Evolutionary conservation across 1,284 basidiomycete species (phyloP).

Genomic region (Naganishia cerealis): DNA sequence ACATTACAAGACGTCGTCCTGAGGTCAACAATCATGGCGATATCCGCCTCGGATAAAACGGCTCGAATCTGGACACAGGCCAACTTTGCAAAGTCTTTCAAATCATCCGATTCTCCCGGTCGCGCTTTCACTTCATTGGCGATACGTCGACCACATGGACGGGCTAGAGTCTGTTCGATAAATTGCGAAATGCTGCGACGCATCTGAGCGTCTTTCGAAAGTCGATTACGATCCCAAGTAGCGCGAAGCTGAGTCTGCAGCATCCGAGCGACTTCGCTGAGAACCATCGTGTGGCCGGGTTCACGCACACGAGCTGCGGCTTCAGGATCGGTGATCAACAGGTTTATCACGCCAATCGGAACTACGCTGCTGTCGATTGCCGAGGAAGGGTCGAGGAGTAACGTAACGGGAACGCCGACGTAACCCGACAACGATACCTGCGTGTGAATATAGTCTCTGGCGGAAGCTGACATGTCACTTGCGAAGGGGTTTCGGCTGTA

Average conservation of each 20-base stretch:
- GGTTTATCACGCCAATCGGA: slow-evolving; percentile 37
- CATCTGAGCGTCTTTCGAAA: slow-evolving; percentile 38
- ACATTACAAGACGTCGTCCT: neutral
- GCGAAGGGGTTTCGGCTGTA: slow-evolving; percentile 36
- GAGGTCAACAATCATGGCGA: slow-evolving; percentile 19
- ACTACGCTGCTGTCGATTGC: slow-evolving; percentile 18
- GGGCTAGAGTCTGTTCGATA: slow-evolving; percentile 36
- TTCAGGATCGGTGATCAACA: slow-evolving; percentile 30
- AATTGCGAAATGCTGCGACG: slow-evolving; percentile 36
- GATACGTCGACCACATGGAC: slow-evolving; percentile 7
- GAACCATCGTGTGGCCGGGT: slow-evolving; percentile 35
- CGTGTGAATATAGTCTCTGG: slow-evolving; percentile 16
- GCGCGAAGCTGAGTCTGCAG: slow-evolving; percentile 42
- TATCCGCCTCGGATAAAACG: slow-evolving; percentile 1
- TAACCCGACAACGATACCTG: slow-evolving; percentile 12
- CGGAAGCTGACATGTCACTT: neutral
- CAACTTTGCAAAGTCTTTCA: slow-evolving; percentile 8
- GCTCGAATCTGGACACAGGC: slow-evolving; percentile 12
- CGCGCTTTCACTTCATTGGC: neutral
- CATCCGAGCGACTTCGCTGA: slow-evolving; percentile 37
- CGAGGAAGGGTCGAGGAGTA: slow-evolving; percentile 22
- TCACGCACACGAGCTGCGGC: slow-evolving; percentile 7
- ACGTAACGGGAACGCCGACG: slow-evolving; percentile 7
- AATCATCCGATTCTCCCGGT: neutral
- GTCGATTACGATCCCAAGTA: slow-evolving; percentile 41